A percentile compares a stretch with the other conserved stretches of the same genome.
These are phyloP conservation scores for Phytophthora agathidicida DNA, from an alignment of 352 stramenopile species.

Conservation along the genomic window DNA sequence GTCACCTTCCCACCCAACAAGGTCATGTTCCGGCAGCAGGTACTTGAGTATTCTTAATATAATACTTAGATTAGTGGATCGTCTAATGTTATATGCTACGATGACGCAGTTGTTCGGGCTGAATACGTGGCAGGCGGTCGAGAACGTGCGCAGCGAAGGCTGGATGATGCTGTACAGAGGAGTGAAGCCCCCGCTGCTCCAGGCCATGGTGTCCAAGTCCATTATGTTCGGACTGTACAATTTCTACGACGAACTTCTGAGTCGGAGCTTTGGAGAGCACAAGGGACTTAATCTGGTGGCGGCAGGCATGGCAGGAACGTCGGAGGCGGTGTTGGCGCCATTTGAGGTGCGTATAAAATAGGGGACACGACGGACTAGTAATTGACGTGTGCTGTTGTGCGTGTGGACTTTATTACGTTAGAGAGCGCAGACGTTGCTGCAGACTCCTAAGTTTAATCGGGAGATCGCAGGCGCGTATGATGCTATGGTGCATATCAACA, in stretches of 20 bases:
- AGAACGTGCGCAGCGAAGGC: constrained; percentile 71
- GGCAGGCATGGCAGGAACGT: constrained; percentile 76
- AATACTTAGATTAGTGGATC: too few relatives aligned
- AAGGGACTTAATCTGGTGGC: constrained; percentile 57
- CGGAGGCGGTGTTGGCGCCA: constrained; percentile 81
- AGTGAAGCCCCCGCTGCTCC: constrained; percentile 83
- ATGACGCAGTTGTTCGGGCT: constrained; percentile 68
- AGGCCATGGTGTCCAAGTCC: constrained; percentile 87
- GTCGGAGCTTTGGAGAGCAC: constrained; percentile 46
- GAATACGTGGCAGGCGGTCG: constrained; percentile 70
- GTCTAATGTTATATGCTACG: background rate
- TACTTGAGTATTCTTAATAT: constrained; percentile 16
- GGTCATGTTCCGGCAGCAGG: constrained; percentile 92
- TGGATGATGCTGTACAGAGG: constrained; percentile 79
- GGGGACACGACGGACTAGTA: background rate
- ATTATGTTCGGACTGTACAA: constrained; percentile 93
- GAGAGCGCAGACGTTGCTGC: constrained; percentile 85
- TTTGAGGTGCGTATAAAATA: constrained; percentile 66
- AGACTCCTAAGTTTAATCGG: constrained; percentile 88
- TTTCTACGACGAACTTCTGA: constrained; percentile 77
- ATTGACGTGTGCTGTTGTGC: background rate
- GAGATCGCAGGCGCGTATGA: constrained; percentile 81
- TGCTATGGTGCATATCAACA: constrained; percentile 80
- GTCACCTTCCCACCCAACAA: constrained; percentile 91
- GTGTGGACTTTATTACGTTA: constrained; percentile 34